Evolutionary conservation across 2,329 filamentous ascomycete species (phyloP).

Genomic region (Fusarium longipes): DNA sequence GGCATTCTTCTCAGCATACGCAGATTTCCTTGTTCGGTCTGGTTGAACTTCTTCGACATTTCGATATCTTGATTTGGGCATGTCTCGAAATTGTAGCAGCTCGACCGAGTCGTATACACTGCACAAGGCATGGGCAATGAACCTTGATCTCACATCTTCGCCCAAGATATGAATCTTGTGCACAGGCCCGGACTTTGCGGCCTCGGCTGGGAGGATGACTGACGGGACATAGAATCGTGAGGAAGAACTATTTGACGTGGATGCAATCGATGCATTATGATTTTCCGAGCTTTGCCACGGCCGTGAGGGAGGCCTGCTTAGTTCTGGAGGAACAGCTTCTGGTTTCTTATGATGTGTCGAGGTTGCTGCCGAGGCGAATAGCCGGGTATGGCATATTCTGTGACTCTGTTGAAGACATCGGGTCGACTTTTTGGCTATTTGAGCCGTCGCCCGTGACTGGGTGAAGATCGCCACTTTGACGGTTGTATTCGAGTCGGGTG

Average conservation of each 20-base stretch:
- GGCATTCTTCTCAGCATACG: slow-evolving; percentile 39
- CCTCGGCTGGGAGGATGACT: slow-evolving; percentile 50
- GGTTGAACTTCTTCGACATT: slow-evolving; percentile 46
- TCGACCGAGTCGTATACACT: slow-evolving; percentile 56
- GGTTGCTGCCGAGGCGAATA: slow-evolving; percentile 48
- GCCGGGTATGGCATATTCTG: slow-evolving; percentile 51
- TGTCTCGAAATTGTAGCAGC: slow-evolving; percentile 47
- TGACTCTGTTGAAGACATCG: slow-evolving; percentile 57
- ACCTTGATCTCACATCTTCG: slow-evolving; percentile 55
- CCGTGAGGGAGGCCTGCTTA: slow-evolving; percentile 25
- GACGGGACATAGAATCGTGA: slow-evolving; percentile 52
- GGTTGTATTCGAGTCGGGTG: slow-evolving; percentile 20
- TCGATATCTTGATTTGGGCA: slow-evolving; percentile 46
- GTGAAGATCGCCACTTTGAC: slow-evolving; percentile 52
- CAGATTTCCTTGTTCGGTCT: slow-evolving; percentile 31
- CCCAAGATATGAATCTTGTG: slow-evolving; percentile 58
- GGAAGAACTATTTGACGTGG: slow-evolving; percentile 26
- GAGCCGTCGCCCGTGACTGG: slow-evolving; percentile 58
- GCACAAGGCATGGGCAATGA: slow-evolving; percentile 56
- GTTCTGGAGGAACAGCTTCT: slow-evolving; percentile 39
- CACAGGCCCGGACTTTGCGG: slow-evolving; percentile 48
- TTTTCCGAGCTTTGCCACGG: slow-evolving; percentile 37
- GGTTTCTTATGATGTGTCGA: slow-evolving; percentile 41
- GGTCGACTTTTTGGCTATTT: slow-evolving; percentile 52
- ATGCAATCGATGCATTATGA: slow-evolving; percentile 19